Evolutionary conservation across 805 yeast species (phyloP), one percentile per base, ranked within the genome.

Genomic region (Starmerella asiatica): DNA sequence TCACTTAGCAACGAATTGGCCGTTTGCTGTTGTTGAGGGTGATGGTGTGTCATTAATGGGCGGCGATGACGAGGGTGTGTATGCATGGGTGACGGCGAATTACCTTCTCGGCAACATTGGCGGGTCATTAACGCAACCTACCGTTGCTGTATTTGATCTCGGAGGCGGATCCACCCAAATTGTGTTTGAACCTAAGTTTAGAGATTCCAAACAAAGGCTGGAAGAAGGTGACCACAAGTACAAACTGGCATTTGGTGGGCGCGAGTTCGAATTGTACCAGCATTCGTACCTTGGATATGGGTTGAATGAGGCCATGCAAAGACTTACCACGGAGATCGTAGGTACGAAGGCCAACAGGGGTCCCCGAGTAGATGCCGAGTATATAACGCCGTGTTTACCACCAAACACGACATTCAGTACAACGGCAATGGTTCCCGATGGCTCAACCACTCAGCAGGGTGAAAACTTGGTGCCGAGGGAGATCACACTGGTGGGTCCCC

Each of bases 91-190:
- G 59, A 91, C 99, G 21, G 77, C 95, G 37, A 91, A 91, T 64
- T 91, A 77, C 59, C 65, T 91, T 49, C 69, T 88, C 51, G 97
- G 96, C 31, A 91, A 88, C 64, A 88, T 91, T 58, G 98, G 97
- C 14, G 57, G 68, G n/a, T 59, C 75, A 18, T 76, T 73, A 30
- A 79, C 78, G 60, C 58, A 63, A 20, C 85, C 94, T 23, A 91
- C 98, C 11, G 94, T 93, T 36, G 98, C 97, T 18, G 94, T 91
- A 9, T 91, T 91, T 56, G 99, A 91, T 60, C 71, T 91, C 44
- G 99, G 98, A 52, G 98, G 98, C 55, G 97, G 97, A 3, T 84
- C 96, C 5, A 91, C 99, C 12, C 98, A 93, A 64, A 85, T 91
- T 63, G 99, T 91, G 5, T 91, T 91, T 60, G 97, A 91, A 67